Evolutionary conservation across 139 green algal genomes (phyloP), one percentile per base, ranked within the genome.

Genomic region (Klebsormidium nitens): DNA sequence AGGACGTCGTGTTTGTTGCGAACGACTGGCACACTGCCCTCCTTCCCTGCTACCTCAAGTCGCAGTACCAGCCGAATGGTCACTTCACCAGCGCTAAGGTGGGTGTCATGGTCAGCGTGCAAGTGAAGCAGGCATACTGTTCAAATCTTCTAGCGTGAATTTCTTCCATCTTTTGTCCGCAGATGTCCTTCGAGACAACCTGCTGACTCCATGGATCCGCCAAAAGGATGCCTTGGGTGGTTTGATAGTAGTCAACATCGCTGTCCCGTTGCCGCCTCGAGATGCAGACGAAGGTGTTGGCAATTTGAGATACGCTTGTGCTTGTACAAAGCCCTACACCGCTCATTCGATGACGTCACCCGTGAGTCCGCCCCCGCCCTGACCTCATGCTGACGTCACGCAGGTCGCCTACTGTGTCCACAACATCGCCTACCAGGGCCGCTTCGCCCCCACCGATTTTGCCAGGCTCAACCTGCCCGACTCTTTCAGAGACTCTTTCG

Each of bases 391-490:
- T 52, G 14, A 17, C 34, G 8, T 69, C 60, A 37, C 32, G 31
- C 58, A 78, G 61, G 72, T 80, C 86, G 87, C 88, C 4, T 86
- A 95, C 76, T 91, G 84, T 84, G 84, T 96, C 38, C 93, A 99
- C 88, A 99, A 99, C 87, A 95, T 98, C 68, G 90, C 92, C 48
- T 97, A 95, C 85, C 89, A 95, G 77, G 91, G 91, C 50, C 87
- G 91, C 59, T 97, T 97, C 86, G 95, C 84, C 82, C 59, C 72
- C 36, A 86, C 92, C n/a, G 72, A 79, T 6, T 95, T 89, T 52
- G 70, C 81, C 56, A 58, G 87, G 28, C 86, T 96, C 65, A 69
- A 69, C 52, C 79, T 98, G 36, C 92, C 93, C 14, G 44, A 74
- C 1, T 49, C 59, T 17, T 76, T 78, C 46, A 61, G 64, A 14